Evolutionary conservation across 768 basidiomycete species (phyloP).

Genomic region (Podaxis mareebaensis): DNA sequence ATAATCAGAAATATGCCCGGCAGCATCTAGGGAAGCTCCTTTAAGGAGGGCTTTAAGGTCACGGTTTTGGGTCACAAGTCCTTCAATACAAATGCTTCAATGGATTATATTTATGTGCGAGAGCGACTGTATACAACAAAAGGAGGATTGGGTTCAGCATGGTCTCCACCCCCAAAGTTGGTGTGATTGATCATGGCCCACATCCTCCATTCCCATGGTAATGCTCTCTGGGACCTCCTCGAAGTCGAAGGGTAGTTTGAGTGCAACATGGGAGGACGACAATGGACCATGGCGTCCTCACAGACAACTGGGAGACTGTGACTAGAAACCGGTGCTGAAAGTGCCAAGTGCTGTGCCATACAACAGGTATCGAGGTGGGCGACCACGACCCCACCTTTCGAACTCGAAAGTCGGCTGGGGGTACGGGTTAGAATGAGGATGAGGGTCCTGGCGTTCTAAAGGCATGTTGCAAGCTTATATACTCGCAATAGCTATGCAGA

Average conservation of each 20-base stretch:
- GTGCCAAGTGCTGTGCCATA: neutral
- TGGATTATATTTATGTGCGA: neutral
- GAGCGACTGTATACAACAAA: neutral
- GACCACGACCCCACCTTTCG: neutral
- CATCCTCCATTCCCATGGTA: conserved; percentile 14
- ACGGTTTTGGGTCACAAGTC: neutral
- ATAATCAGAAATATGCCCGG: neutral
- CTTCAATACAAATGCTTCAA: neutral
- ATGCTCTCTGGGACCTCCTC: conserved; percentile 10
- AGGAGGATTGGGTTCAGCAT: neutral
- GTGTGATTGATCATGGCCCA: conserved; percentile 11
- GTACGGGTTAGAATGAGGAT: neutral
- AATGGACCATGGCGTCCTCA: neutral
- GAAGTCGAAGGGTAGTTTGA: conserved; percentile 8
- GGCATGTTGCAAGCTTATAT: neutral
- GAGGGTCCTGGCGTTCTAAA: neutral
- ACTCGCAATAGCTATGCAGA: neutral
- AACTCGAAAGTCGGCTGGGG: conserved; percentile 1
- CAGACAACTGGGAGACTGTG: neutral
- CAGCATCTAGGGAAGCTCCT: neutral
- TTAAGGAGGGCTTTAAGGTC: neutral
- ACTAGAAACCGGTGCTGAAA: neutral
- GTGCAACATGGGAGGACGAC: conserved; percentile 13
- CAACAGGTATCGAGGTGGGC: neutral
- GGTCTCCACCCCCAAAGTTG: neutral